Base-by-base conservation (phyloP, 2,329 filamentous ascomycete species). In the Septoria linicola region DNA sequence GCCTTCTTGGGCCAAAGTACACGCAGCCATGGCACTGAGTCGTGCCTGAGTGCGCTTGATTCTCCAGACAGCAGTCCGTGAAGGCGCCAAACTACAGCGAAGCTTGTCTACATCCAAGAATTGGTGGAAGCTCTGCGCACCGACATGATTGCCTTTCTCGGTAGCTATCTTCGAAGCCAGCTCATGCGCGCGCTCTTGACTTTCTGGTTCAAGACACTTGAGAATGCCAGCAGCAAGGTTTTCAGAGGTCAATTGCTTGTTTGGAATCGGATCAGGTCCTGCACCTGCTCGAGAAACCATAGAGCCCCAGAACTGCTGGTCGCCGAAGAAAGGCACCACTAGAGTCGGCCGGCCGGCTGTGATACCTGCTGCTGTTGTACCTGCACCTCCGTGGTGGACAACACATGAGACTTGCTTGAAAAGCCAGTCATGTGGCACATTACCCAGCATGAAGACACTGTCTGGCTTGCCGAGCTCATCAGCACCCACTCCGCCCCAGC, bases 1-100 rank as follows among this genome's bases (percentile, higher is more conserved):
- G 0, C 81, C 82, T 57, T 81, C 78, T 16, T 83, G 79, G 1
- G 85, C 83, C 27, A 93, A 71, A 0, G 85, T 79, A 4, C 84
- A 78, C 2, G 87, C 88, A 10, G 87, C 88, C 51, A 95, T 76
- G 0, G 87, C 77, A 63, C 87, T 91, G 8, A 95, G 72, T 2
- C 76, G 77, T 14, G 87, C 77, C 53, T 85, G 74, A 0, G 83
- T 88, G 34, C 82, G 77, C 60, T 82, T 83, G 5, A 93, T 74
- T 20, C 83, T 79, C 89, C 89, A 95, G 0, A 85, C 83, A 0
- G 90, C 89, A 1, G 81, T 78, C 30, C 83, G 78, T 43, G 78
- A 79, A 0, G 88, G 87, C 20, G 82, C 78, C 19, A 95, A 63
- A 5, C 80, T 78, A 66, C 89, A 95, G 50, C 85, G 76, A 53